Conservation (phyloP, 352 stramenopile species). For the Pythium rhizo-oryzae region DNA sequence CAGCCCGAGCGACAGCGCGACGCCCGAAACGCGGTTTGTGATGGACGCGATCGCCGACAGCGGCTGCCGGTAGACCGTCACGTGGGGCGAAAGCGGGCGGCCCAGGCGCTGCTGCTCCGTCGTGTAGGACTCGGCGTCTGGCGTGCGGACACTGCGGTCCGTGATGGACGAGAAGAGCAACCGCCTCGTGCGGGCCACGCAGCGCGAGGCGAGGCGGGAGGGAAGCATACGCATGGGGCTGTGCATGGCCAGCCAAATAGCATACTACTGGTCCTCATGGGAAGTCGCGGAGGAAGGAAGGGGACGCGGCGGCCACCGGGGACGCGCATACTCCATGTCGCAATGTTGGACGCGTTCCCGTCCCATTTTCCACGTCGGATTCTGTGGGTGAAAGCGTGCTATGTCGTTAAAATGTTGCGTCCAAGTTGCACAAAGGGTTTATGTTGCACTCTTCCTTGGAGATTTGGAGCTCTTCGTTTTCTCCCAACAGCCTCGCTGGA, state of each 20-base stretch:
- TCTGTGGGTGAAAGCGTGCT: not conserved
- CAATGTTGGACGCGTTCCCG: not conserved
- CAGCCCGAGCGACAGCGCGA: slow-evolving; percentile 85
- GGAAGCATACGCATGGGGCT: not conserved
- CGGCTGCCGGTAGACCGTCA: slow-evolving; percentile 96
- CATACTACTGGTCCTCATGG: no score
- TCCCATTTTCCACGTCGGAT: slow-evolving; percentile 9
- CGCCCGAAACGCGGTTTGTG: slow-evolving; percentile 92
- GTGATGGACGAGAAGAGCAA: slow-evolving; percentile 7
- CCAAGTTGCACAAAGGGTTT: not conserved
- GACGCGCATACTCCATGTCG: not conserved
- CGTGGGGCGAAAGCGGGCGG: slow-evolving; percentile 95
- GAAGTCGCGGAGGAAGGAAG: no score
- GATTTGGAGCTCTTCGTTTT: slow-evolving; percentile 2
- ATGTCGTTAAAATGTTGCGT: slow-evolving; percentile 9
- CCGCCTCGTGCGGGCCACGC: not conserved
- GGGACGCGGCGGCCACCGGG: no score
- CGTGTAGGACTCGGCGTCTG: slow-evolving; percentile 60
- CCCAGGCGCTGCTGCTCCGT: slow-evolving; percentile 86
- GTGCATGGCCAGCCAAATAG: no score
- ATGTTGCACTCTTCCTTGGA: not conserved
- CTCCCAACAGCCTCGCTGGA: no score
- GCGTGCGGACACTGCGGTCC: slow-evolving; percentile 7
- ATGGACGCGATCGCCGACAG: slow-evolving; percentile 94
- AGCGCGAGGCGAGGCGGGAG: not conserved